Evolutionary conservation across 352 stramenopile genomes (phyloP), one percentile per base, ranked within the genome.

Genomic region (Aphanomyces euteiches): DNA sequence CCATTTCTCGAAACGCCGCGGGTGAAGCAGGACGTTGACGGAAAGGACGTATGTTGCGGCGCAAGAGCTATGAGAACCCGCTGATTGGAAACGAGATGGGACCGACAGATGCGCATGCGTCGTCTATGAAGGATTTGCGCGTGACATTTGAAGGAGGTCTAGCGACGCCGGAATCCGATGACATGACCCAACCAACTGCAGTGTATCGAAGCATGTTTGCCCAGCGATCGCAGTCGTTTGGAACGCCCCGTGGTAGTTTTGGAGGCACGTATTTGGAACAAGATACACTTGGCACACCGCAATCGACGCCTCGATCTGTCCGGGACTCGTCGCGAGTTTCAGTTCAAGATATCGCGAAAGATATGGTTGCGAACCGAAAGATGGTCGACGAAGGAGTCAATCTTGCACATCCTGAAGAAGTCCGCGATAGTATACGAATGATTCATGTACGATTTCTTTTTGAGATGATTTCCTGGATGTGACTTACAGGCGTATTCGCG

Each of bases 401-500:
- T 5, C 89, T 93, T 65, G 81, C 90, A 56, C 82, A 87, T 56
- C 81, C 83, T 8, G 74, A 77, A 38, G 85, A 78, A 54, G 56
- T 92, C 61, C 80, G 86, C 17, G 86, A 92, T 61, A 92, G 85
- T 47, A 89, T 93, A 63, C 86, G 86, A n/a, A 83, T 83, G 34
- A 81, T 93, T 10, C 87, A 88, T 45, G 80, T 85, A 64, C 15
- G 57, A 12, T 34, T 5, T 21, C 34, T 40, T 34, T 21, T 21
- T 17, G 28, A 61, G 36, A 15, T n/a, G 34, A 54, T 47, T 37
- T 61, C 17, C 59, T 63, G 13, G 48, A 28, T 48, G 28, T n/a
- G 17, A 6, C n/a, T 53, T 6, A 37, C 69, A 89, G 77, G 86
- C 86, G 5, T 88, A 90, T 73, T 93, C 86, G n/a, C 76, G 83